Conservation (phyloP, 352 stramenopile genomes). For the Globisporangium spiculum region DNA sequence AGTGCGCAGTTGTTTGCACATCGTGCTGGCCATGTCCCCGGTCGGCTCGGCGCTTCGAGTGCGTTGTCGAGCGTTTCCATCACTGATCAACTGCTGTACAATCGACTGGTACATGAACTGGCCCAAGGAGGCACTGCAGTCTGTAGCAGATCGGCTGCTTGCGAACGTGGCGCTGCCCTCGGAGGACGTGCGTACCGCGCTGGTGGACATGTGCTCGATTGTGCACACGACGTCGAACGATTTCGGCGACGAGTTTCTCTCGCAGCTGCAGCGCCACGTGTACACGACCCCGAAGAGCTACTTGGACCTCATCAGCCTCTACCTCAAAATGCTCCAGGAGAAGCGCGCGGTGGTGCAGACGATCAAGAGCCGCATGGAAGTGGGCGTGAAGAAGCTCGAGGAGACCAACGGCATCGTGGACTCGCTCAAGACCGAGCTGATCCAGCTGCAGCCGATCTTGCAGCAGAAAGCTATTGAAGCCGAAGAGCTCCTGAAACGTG, state of each 20-base stretch:
- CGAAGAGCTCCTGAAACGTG: constrained; percentile 89
- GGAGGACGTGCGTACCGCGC: constrained; percentile 60
- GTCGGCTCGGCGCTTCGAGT: constrained; percentile 91
- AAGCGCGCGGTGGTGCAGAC: constrained; percentile 80
- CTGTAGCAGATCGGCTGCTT: constrained; percentile 87
- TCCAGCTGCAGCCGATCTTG: constrained; percentile 90
- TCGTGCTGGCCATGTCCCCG: constrained; percentile 94
- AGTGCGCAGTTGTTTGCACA: constrained; percentile 92
- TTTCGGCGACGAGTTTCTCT: constrained; percentile 85
- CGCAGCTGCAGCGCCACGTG: constrained; percentile 87
- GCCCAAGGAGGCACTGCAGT: constrained; percentile 90
- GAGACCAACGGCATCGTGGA: constrained; percentile 95
- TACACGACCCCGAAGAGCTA: constrained; percentile 98
- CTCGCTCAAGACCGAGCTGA: constrained; percentile 89
- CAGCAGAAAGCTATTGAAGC: constrained; percentile 89
- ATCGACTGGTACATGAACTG: constrained; percentile 97
- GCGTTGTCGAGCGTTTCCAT: constrained; percentile 92
- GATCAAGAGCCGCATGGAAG: constrained; percentile 88
- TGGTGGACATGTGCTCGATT: constrained; percentile 91
- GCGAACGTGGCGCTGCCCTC: constrained; percentile 74
- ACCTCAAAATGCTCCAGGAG: constrained; percentile 90
- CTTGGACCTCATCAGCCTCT: constrained; percentile 94
- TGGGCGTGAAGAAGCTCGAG: constrained; percentile 91
- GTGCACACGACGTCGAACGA: constrained; percentile 92
- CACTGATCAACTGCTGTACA: constrained; percentile 95